Evolutionary conservation across 345 rosid species (phyloP).

Genomic region (Murraya koenigii): DNA sequence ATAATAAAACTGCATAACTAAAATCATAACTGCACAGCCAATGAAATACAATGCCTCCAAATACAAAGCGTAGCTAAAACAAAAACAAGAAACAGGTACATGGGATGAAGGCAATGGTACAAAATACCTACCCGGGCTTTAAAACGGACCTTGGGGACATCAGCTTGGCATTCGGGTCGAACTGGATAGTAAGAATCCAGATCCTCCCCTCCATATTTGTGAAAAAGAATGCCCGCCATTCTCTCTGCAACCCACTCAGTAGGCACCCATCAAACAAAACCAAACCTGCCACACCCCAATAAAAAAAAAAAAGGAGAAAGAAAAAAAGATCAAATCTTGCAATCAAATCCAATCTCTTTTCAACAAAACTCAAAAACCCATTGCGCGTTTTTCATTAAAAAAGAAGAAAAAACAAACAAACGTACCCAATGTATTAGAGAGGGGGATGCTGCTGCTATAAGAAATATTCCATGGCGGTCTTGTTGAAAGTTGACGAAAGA

Average conservation of each 20-base stretch:
- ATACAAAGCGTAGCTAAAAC: background rate
- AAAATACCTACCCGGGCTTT: slow-evolving; percentile 53
- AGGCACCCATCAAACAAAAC: slow-evolving; percentile 6
- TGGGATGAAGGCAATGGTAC: background rate
- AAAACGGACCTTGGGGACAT: slow-evolving; percentile 71
- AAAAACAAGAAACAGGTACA: background rate
- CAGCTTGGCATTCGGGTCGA: slow-evolving; percentile 62
- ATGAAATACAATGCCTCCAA: background rate
- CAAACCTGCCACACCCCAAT: background rate
- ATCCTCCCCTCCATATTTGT: slow-evolving; percentile 56
- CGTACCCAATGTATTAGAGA: background rate
- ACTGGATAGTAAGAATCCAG: slow-evolving; percentile 72
- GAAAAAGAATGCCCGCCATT: slow-evolving; percentile 27
- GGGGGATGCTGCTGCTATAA: background rate
- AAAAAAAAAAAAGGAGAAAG: background rate
- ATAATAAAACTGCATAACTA: background rate
- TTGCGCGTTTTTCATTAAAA: background rate
- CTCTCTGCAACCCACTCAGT: slow-evolving; percentile 21
- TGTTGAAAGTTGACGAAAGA: background rate
- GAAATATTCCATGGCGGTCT: background rate
- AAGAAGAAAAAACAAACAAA: background rate
- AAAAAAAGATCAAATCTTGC: background rate
- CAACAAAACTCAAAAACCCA: background rate
- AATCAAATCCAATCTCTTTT: background rate
- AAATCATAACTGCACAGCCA: background rate